These are phyloP conservation scores for Dactylorhiza incarnata DNA, from an alignment of 106 monocot genomes.

Conservation along the genomic window DNA sequence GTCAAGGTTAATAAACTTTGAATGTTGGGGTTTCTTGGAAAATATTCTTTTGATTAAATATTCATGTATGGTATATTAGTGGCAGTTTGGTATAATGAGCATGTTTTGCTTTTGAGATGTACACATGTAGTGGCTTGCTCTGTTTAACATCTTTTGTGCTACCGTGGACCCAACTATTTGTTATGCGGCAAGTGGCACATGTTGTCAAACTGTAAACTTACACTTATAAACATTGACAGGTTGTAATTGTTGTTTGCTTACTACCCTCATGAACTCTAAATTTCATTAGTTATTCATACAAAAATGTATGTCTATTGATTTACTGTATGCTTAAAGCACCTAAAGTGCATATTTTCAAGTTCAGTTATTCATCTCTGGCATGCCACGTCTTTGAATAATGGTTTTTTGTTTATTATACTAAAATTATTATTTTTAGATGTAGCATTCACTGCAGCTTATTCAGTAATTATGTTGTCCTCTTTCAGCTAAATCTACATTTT, in stretches of 20 bases:
- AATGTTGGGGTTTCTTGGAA: neutral
- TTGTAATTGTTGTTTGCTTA: too few relatives aligned
- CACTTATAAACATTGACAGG: neutral
- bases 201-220: neutral
- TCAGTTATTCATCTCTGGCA: neutral
- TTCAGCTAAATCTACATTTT: neutral
- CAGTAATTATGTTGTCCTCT: neutral
- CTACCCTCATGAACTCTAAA: too few relatives aligned
- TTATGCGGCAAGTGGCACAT: neutral
- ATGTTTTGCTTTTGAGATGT: neutral
- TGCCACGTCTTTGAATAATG: neutral
- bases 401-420: neutral
- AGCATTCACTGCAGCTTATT: neutral
- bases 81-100: neutral
- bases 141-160: neutral
- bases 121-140: neutral
- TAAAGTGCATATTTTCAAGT: neutral
- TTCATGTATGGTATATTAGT: neutral
- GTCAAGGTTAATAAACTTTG: neutral
- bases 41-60: neutral
- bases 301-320: neutral
- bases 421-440: too few relatives aligned
- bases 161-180: neutral
- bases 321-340: neutral
- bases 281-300: too few relatives aligned